Evolutionary conservation across 78 protist species (phyloP).

Genomic region (Dictyostelium brefeldianum): DNA sequence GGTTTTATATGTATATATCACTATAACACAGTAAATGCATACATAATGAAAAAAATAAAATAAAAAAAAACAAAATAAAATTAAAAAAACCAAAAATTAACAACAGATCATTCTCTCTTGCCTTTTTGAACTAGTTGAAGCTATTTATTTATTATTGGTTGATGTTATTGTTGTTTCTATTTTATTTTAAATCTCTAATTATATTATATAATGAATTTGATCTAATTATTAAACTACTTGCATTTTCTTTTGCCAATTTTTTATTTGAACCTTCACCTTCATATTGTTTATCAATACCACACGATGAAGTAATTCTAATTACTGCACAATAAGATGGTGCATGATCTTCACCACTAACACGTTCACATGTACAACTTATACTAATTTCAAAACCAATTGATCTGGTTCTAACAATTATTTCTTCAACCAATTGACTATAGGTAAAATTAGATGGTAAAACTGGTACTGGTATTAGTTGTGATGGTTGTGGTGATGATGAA

Average conservation of each 20-base stretch:
- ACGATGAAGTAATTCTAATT: not conserved
- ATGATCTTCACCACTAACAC: not conserved
- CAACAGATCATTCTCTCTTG: too few relatives aligned
- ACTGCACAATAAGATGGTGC: not conserved
- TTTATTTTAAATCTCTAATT: not conserved
- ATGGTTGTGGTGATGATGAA: not conserved
- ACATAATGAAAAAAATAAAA: too few relatives aligned
- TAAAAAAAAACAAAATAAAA: too few relatives aligned
- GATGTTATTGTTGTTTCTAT: too few relatives aligned
- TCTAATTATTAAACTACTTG: not conserved
- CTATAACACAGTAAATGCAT: too few relatives aligned
- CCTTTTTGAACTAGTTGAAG: too few relatives aligned
- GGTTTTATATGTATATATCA: too few relatives aligned
- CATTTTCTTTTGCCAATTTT: conserved; percentile 15
- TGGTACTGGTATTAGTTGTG: not conserved
- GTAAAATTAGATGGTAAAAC: not conserved
- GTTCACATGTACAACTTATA: not conserved
- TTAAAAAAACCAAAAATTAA: too few relatives aligned
- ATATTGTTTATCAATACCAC: not conserved
- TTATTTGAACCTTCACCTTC: not conserved
- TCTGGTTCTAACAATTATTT: not conserved
- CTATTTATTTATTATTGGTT: too few relatives aligned
- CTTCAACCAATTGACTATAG: not conserved
- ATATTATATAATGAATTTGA: not conserved
- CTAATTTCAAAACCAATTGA: not conserved